Percentiles rank a stretch among this genome's conserved stretches.
Evolutionary conservation across 1,284 basidiomycete genomes (phyloP).

Genomic region (Volvariella surrecta): DNA sequence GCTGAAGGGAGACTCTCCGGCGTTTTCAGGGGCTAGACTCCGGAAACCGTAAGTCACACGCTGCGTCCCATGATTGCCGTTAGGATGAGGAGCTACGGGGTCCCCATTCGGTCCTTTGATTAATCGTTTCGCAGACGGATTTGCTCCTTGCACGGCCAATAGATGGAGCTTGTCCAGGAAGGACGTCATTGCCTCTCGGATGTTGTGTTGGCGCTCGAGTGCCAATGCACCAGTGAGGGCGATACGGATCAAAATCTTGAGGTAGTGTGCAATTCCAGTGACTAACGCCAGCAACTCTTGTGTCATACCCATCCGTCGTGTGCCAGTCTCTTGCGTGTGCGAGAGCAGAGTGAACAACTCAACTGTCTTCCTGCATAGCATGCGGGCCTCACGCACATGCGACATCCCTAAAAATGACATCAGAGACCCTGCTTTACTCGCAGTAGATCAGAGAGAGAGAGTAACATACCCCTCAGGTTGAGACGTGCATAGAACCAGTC

Average conservation of each 20-base stretch:
- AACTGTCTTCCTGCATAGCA: conserved; percentile 98
- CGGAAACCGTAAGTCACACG: conserved; percentile 83
- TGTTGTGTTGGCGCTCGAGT: conserved; percentile 84
- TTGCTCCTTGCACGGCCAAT: conserved; percentile 82
- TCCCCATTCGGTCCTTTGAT: conserved; percentile 65
- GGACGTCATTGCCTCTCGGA: conserved; percentile 76
- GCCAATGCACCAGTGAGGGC: conserved; percentile 94
- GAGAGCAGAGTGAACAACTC: conserved; percentile 96
- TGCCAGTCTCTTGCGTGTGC: conserved; percentile 91
- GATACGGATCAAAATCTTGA: conserved; percentile 98
- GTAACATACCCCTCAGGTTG: conserved; percentile 74
- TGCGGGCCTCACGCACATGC: conserved; percentile 95
- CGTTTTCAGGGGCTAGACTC: conserved; percentile 81
- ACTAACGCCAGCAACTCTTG: conserved; percentile 97
- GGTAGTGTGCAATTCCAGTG: conserved; percentile 96
- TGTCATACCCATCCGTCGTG: conserved; percentile 90
- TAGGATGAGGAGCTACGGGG: conserved; percentile 30
- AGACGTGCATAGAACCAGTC: conserved; percentile 84
- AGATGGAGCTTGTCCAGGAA: conserved; percentile 92
- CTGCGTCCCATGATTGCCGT: conserved; percentile 63
- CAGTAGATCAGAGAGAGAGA: conserved; percentile 6
- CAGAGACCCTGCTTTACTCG: conserved; percentile 1
- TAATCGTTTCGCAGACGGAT: conserved; percentile 65
- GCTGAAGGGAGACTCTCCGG: conserved; percentile 78
- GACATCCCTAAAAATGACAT: conserved; percentile 70